phyloP scores from a whole-genome alignment of 2,329 filamentous ascomycete genomes.

The Xylaria digitata region DNA sequence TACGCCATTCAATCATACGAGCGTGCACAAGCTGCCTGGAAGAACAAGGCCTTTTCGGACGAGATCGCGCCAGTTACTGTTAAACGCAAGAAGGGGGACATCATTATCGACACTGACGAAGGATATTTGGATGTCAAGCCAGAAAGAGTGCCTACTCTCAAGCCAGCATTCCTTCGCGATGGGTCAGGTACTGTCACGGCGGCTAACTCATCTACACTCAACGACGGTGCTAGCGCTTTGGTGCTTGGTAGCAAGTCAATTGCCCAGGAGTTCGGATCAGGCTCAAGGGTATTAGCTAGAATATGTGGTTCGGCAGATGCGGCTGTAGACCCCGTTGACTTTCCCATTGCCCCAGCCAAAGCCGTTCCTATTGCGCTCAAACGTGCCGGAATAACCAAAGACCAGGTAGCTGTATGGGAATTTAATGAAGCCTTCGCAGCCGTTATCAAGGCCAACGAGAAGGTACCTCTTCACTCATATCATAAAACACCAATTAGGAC shows the following conservation, averaged over 20 bases:
- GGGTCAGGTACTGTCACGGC: slow-evolving; percentile 92
- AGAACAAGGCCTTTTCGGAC: slow-evolving; percentile 82
- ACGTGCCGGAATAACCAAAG: slow-evolving; percentile 88
- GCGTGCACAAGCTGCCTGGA: slow-evolving; percentile 91
- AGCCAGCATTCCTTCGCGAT: slow-evolving; percentile 89
- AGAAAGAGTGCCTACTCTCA: slow-evolving; percentile 86
- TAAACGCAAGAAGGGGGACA: slow-evolving; percentile 84
- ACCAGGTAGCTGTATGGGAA: slow-evolving; percentile 95
- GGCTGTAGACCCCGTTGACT: slow-evolving; percentile 90
- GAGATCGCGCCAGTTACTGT: slow-evolving; percentile 92
- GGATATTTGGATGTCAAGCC: slow-evolving; percentile 87
- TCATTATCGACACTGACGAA: slow-evolving; percentile 83
- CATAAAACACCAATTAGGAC: background rate
- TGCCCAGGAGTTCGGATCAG: slow-evolving; percentile 80
- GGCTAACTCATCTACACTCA: slow-evolving; percentile 92
- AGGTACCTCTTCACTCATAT: slow-evolving; percentile 61
- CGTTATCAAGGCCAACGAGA: slow-evolving; percentile 93
- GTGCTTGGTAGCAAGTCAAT: slow-evolving; percentile 85
- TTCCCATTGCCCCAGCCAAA: slow-evolving; percentile 91
- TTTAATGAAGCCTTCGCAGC: slow-evolving; percentile 99
- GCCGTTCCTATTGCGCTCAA: slow-evolving; percentile 91
- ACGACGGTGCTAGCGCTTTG: slow-evolving; percentile 91
- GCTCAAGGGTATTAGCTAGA: slow-evolving; percentile 84
- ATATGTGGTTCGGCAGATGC: slow-evolving; percentile 91
- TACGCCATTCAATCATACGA: slow-evolving; percentile 92